Conservation (phyloP, 768 basidiomycete genomes). For the Collybia sp. region DNA sequence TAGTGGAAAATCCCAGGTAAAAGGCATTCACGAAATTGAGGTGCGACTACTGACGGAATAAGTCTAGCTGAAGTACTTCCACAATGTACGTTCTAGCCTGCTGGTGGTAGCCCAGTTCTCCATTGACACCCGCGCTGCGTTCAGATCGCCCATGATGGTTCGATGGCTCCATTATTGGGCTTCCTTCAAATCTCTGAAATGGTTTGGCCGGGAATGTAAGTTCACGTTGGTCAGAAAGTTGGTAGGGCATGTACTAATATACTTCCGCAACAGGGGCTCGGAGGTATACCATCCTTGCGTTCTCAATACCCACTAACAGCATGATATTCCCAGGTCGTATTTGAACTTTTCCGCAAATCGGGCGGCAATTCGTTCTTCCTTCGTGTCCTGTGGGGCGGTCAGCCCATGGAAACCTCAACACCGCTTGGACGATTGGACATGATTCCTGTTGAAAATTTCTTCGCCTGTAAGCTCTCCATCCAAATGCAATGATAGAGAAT, state of each 20-base stretch:
- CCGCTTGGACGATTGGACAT: constrained; percentile 41
- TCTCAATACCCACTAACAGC: not conserved
- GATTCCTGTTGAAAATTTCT: constrained; percentile 36
- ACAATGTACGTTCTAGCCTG: constrained; percentile 28
- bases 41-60: constrained; percentile 6
- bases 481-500: not conserved
- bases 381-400: constrained; percentile 48
- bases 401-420: constrained; percentile 43
- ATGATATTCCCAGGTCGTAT: constrained; percentile 25
- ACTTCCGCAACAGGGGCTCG: constrained; percentile 24
- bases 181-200: constrained; percentile 44
- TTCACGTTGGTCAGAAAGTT: not conserved
- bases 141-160: constrained; percentile 46
- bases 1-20: constrained; percentile 29
- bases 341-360: constrained; percentile 34
- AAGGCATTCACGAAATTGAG: not conserved
- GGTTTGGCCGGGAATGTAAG: constrained; percentile 53
- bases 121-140: not conserved
- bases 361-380: constrained; percentile 22
- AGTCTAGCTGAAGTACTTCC: constrained; percentile 32
- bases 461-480: constrained; percentile 29
- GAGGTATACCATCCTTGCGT: constrained; percentile 19
- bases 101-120: too few species aligned
- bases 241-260: too few species aligned
- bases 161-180: constrained; percentile 42